Percentiles rank a stretch among this genome's conserved stretches.
Conservation (phyloP, 2,329 filamentous ascomycete genomes). For the Xylaria sp. region DNA sequence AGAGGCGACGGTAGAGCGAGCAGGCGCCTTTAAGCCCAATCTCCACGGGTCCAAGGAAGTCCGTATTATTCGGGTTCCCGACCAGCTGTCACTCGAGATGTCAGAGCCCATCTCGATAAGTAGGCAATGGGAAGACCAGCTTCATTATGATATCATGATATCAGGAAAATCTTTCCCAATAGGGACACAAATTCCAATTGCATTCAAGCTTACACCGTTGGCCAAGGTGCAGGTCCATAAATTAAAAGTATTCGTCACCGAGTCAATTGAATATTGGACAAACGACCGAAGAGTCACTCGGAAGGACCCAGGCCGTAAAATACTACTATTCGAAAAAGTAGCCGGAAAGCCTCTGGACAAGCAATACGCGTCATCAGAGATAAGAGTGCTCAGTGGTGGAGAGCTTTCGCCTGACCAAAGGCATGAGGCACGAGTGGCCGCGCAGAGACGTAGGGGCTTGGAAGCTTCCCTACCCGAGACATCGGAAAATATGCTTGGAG, state of each 20-base stretch:
- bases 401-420: slow-evolving; percentile 69
- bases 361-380: slow-evolving; percentile 78
- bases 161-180: slow-evolving; percentile 95
- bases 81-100: slow-evolving; percentile 88
- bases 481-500: slow-evolving; percentile 80
- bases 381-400: slow-evolving; percentile 81
- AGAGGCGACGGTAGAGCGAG: slow-evolving; percentile 84
- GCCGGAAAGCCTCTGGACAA: slow-evolving; percentile 80
- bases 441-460: slow-evolving; percentile 62
- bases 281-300: slow-evolving; percentile 85
- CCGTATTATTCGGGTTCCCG: slow-evolving; percentile 82
- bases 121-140: slow-evolving; percentile 91
- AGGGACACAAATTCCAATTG: slow-evolving; percentile 87
- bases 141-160: slow-evolving; percentile 96
- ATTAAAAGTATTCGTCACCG: slow-evolving; percentile 89
- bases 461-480: slow-evolving; percentile 64
- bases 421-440: slow-evolving; percentile 59
- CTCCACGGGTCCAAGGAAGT: slow-evolving; percentile 85
- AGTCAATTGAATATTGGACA: slow-evolving; percentile 91
- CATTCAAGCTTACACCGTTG: slow-evolving; percentile 90
- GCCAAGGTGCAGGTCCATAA: slow-evolving; percentile 94
- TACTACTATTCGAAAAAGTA: slow-evolving; percentile 87
- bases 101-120: slow-evolving; percentile 94
- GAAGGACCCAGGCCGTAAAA: slow-evolving; percentile 84
- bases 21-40: slow-evolving; percentile 90